phyloP scores from a whole-genome alignment of 768 basidiomycete species.

The Suillus brevipes region DNA sequence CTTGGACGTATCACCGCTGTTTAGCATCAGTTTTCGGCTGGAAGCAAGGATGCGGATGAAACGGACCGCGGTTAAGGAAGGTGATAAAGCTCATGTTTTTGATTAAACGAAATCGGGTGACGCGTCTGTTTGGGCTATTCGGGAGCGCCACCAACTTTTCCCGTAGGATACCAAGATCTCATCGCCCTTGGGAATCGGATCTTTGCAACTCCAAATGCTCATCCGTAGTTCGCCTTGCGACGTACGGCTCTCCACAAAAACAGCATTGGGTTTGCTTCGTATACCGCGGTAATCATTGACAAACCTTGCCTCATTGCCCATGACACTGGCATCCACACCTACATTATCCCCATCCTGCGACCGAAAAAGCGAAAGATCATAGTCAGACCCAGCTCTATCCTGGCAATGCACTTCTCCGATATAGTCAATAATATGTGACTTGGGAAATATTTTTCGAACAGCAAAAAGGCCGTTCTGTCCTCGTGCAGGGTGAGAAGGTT shows the following conservation, averaged over 20 bases:
- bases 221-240: constrained; percentile 67
- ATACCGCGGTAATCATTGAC: constrained; percentile 90
- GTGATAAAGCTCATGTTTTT: neutral
- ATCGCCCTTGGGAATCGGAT: constrained; percentile 70
- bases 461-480: constrained; percentile 86
- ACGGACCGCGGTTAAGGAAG: neutral
- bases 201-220: constrained; percentile 66
- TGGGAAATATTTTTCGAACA: constrained; percentile 62
- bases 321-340: constrained; percentile 71
- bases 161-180: constrained; percentile 90
- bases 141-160: constrained; percentile 76
- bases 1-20: neutral
- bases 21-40: neutral
- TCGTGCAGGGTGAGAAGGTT: constrained; percentile 65
- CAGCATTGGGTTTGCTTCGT: constrained; percentile 63
- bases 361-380: constrained; percentile 82
- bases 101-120: neutral
- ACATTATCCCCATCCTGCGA: constrained; percentile 57
- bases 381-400: constrained; percentile 72
- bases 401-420: constrained; percentile 84
- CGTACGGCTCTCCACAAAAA: constrained; percentile 60
- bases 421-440: constrained; percentile 75
- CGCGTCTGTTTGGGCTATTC: neutral
- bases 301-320: constrained; percentile 89
- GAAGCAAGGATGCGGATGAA: neutral